phyloP scores from a whole-genome alignment of 2,329 filamentous ascomycete species.

The Alternaria solani region DNA sequence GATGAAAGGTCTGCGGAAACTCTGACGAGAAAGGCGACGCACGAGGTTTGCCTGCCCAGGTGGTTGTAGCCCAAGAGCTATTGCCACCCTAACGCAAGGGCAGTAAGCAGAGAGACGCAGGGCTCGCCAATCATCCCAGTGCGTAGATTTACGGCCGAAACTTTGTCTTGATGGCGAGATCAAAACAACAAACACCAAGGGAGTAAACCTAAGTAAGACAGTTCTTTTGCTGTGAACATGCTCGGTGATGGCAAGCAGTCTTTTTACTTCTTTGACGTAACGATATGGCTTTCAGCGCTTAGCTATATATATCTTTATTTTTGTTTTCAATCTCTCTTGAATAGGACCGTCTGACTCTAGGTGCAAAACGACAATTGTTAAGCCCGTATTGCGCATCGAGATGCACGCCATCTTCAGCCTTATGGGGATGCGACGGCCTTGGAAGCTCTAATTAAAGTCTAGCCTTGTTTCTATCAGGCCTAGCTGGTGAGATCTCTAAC shows the following conservation, averaged over 20 bases:
- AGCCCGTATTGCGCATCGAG: constrained; percentile 6
- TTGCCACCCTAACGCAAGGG: constrained; percentile 14
- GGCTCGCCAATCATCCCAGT: neutral
- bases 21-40: constrained; percentile 31
- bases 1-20: constrained; percentile 18
- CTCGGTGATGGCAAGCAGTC: too few relatives aligned
- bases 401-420: constrained; percentile 8
- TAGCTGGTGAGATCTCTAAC: constrained; percentile 6
- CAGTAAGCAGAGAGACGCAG: constrained; percentile 6
- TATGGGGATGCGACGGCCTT: constrained; percentile 3
- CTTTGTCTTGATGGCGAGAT: neutral
- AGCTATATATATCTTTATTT: too few relatives aligned
- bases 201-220: neutral
- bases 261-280: too few relatives aligned
- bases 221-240: neutral
- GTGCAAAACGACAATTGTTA: constrained; percentile 1
- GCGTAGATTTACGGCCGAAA: neutral
- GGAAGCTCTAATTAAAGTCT: neutral
- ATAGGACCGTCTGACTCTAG: neutral
- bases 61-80: neutral
- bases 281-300: too few relatives aligned
- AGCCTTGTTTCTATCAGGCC: neutral
- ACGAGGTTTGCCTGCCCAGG: constrained; percentile 4
- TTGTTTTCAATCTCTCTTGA: too few relatives aligned
- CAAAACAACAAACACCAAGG: neutral